Evolutionary conservation across 2,329 filamentous ascomycete genomes (phyloP), one percentile per base, ranked within the genome.

Genomic region (Alternaria brassicicola): DNA sequence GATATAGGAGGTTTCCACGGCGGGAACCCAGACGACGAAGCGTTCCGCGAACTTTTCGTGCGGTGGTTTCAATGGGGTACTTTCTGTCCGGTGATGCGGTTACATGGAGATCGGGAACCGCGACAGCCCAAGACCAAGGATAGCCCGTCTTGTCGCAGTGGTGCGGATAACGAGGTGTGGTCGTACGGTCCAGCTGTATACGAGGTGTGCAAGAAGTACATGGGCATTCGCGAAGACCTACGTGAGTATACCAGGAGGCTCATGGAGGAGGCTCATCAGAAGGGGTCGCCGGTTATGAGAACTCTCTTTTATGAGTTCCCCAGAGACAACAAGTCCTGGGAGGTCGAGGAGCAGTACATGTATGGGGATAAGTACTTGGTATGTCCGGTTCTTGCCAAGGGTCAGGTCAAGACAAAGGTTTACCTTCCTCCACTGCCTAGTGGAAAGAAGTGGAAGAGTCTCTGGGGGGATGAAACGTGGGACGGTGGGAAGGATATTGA

Each of bases 1-100:
- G 88, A 90, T 64, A 89, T 90, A 51, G 88, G 88, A 2, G 88
- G 88, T 0, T 90, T 90, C 67, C 87, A 89, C 66, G 87, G 87
- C 5, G 88, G 88, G 0, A 80, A 87, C 59, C 85, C 86, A 0
- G 71, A 78, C 1, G 82, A 88, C 45, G 74, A 78, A 1, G 78
- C 66, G 0, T 90, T 89, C 73, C 79, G 86, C 7, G 88, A 90
- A 67, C 75, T 90, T 0, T 86, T 89, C 57, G 83, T 86, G 1
- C 78, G 88, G 2, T 90, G 88, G 88, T 90, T 90, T 71, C 87
- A 89, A 66, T 90, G 87, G 86, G 87, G 84, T 0, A 78, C 86
- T 0, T 89, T 88, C 67, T 88, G 86, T 55, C 88, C 88, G 0
- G 87, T 90, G 1, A 88, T 90, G 83, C 78, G 88, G 3, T 78